Percentiles rank a stretch among this genome's conserved stretches.
Evolutionary conservation across 2,329 filamentous ascomycete species (phyloP).

Genomic region (Aspergillus fijiensis): DNA sequence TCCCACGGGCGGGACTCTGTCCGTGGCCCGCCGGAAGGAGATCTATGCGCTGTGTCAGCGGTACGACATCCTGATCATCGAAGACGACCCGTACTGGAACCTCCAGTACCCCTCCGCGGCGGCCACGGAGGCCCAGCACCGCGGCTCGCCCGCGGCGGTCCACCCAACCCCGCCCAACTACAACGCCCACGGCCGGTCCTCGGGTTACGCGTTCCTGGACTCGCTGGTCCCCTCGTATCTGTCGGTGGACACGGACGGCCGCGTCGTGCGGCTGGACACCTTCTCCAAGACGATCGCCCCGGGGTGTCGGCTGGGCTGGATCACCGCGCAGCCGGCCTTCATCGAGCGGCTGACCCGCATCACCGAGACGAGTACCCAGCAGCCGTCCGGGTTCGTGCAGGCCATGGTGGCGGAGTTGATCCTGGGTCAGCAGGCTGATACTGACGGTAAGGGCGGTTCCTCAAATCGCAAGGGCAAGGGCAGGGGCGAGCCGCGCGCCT

Average conservation of each 20-base stretch:
- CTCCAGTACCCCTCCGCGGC: slow-evolving; percentile 79
- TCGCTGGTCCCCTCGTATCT: slow-evolving; percentile 81
- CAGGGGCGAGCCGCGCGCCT: slow-evolving; percentile 58
- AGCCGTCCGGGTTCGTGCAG: slow-evolving; percentile 88
- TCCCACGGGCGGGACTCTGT: slow-evolving; percentile 74
- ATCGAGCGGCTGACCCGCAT: slow-evolving; percentile 73
- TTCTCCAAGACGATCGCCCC: slow-evolving; percentile 93
- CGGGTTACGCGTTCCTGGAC: slow-evolving; percentile 77
- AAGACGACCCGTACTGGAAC: slow-evolving; percentile 97
- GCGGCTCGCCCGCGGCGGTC: slow-evolving; percentile 30
- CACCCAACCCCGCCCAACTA: slow-evolving; percentile 40
- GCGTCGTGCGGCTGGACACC: slow-evolving; percentile 85
- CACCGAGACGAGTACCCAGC: slow-evolving; percentile 74
- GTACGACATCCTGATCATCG: slow-evolving; percentile 86
- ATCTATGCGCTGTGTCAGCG: slow-evolving; percentile 78
- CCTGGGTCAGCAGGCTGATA: slow-evolving; percentile 60
- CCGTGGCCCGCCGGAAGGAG: slow-evolving; percentile 69
- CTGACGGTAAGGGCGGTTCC: too few species aligned
- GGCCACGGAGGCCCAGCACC: slow-evolving; percentile 35
- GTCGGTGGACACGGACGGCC: slow-evolving; percentile 76
- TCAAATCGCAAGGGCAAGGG: slow-evolving; percentile 15
- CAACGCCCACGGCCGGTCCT: slow-evolving; percentile 49
- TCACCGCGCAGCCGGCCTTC: slow-evolving; percentile 77
- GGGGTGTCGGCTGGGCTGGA: slow-evolving; percentile 85
- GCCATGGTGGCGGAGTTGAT: slow-evolving; percentile 63